Base-by-base conservation (phyloP, 2,329 filamentous ascomycete genomes). In the Stagonosporopsis chrysanthemi region DNA sequence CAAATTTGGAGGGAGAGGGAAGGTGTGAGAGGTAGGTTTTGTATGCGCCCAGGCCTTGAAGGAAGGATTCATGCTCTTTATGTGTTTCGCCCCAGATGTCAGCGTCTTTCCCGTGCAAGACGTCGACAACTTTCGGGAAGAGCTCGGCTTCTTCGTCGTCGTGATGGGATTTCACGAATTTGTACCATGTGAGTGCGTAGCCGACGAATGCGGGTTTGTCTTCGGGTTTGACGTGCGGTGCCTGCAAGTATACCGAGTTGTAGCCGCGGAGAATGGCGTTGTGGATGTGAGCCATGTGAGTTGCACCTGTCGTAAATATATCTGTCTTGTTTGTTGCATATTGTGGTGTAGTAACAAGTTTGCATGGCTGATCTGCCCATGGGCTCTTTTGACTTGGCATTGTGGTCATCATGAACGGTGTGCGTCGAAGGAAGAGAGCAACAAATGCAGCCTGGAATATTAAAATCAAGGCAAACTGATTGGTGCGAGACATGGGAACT, bases 191-290 rank as follows among this genome's bases (percentile, higher is more conserved):
- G 9, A 68, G 52, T 8, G 67, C 65, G 52, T 77, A 77, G 0
- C 74, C 74, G 17, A 77, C 61, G 53, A 77, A 77, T 5, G 75
- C 69, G 1, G 68, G 43, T 45, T 74, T 73, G 42, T 77, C 73
- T 12, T 54, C 65, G 2, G 65, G 51, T 42, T 59, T 64, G 7
- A 77, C 56, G 52, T 73, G 58, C 0, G 70, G 72, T 0, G 75
- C 73, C 67, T 79, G 77, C 0, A 72, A 65, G 52, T 77, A 78
- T 24, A 78, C 77, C 15, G 72, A 72, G 62, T 79, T 79, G 62
- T 75, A 78, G 35, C 75, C 75, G 33, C 77, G 68, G 6, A 79
- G 61, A 36, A 79, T 73, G 0, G 74, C 65, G 40, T 79, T 79
- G 63, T 79, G 77, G 11, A 78, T 68, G 35, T 75, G 66, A 7